Conservation (phyloP, 768 basidiomycete species). For the Mycena amicta region DNA sequence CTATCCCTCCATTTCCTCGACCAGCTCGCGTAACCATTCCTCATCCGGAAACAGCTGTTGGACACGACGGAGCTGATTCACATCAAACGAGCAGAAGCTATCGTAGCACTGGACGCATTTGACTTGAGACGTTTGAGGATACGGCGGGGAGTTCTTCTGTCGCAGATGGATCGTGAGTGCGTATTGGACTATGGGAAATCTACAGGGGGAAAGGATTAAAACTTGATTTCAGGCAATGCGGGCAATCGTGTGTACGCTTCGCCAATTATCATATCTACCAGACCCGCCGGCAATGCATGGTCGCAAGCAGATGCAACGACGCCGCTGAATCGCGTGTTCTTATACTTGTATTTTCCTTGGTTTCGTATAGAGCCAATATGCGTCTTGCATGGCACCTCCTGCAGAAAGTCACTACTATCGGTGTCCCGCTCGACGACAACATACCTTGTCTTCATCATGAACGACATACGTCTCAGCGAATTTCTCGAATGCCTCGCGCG, state of each 20-base stretch:
- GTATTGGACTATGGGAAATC: background rate
- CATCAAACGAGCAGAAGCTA: background rate
- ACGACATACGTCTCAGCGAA: background rate
- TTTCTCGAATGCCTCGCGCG: background rate
- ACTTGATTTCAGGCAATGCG: no score
- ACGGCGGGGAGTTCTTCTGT: background rate
- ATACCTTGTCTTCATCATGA: background rate
- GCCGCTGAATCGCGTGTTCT: background rate
- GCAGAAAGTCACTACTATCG: background rate
- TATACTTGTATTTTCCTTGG: background rate
- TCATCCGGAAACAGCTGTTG: background rate
- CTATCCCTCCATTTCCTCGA: background rate
- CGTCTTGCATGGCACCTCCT: background rate
- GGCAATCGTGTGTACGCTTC: no score
- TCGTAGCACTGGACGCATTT: background rate
- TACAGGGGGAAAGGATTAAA: no score
- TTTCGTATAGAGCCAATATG: conserved; percentile 6
- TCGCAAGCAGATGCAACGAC: background rate
- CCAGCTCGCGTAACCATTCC: background rate
- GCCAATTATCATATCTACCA: background rate
- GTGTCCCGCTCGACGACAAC: background rate
- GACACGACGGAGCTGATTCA: background rate
- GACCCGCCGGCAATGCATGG: background rate
- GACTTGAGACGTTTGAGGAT: background rate
- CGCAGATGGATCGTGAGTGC: background rate